Evolutionary conservation across 495 filamentous ascomycete species (phyloP), one percentile per base, ranked within the genome.

Genomic region (Hypomontagnella submonticulosa): DNA sequence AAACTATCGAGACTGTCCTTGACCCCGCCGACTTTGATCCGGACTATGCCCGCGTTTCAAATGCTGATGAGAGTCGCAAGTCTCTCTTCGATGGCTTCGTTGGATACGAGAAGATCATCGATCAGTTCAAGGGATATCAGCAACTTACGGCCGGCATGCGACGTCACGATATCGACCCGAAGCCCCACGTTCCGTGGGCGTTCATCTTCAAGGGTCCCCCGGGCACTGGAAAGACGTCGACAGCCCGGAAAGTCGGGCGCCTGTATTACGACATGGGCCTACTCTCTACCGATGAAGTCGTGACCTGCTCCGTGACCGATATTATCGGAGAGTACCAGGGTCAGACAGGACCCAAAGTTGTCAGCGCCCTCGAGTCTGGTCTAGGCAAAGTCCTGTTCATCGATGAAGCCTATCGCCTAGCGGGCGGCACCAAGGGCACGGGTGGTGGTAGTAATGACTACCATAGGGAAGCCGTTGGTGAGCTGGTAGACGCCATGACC

Each of bases 11-110:
- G 41, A 38, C n/a, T 50, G 41, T 43, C 12, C 77, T 92, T 1
- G 84, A 88, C 40, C 79, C 88, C 0, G 50, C 71, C 5, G 90
- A 93, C 71, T 88, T 93, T 69, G 90, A 93, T 71, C 66, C 72
- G 37, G 75, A 92, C 10, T 89, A 81, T 61, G 80, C 88, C 61
- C 80, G 90, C 4, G 81, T 68, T 0, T 72, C 78, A 1, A 69
- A 74, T 9, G 78, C 80, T 0, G 74, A 75, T 2, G 81, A 77
- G 0, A 88, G 86, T 64, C 38, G 85, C 12, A 52, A 73, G 1
- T 71, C 73, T 40, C 76, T 92, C 0, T 93, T 92, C 65, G 72
- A 84, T 46, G 88, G 77, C 12, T 76, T 83, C 0, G 78, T 92
- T 0, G 90, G 89, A 0, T 87, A 82, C 65, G 88, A 92, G n/a